phyloP scores from a whole-genome alignment of 306 rosid genomes.

The Pyrus communis region DNA sequence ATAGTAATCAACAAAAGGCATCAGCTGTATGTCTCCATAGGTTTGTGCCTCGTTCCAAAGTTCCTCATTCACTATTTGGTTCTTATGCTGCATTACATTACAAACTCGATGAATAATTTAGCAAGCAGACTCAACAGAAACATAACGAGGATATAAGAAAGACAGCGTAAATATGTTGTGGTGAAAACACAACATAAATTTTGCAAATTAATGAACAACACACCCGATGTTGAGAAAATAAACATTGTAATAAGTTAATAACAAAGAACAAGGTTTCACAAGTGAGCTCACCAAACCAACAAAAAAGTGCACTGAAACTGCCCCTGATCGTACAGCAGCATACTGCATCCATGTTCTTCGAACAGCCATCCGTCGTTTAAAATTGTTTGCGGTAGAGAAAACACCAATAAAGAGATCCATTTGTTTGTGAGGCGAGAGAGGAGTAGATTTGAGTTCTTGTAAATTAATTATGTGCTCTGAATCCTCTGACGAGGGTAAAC shows the following conservation, averaged over 20 bases:
- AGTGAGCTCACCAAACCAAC: conserved; percentile 88
- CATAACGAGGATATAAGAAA: neutral
- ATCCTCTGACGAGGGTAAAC: conserved; percentile 95
- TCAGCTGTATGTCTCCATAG: conserved; percentile 85
- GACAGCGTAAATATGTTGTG: neutral
- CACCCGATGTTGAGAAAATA: neutral
- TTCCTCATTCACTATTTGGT: conserved; percentile 87
- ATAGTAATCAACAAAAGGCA: conserved; percentile 99
- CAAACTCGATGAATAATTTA: conserved; percentile 24
- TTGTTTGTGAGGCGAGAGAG: conserved; percentile 38
- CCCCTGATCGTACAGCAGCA: conserved; percentile 57
- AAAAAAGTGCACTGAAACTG: conserved; percentile 80
- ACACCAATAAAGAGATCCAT: conserved; percentile 86
- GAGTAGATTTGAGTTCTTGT: conserved; percentile 58
- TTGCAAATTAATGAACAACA: neutral
- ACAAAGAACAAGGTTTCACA: conserved; percentile 7
- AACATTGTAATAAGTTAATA: neutral
- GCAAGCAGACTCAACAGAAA: neutral
- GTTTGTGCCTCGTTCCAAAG: conserved; percentile 90
- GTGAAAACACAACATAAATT: neutral
- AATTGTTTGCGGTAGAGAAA: conserved; percentile 97
- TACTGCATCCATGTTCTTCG: conserved; percentile 99
- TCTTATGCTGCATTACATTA: conserved; percentile 73
- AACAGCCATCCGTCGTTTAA: conserved; percentile 91
- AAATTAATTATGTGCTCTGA: conserved; percentile 76